A percentile compares a stretch with the other conserved stretches of the same genome.
These are phyloP conservation scores for Chalciporus sphaerocephalus DNA, from an alignment of 768 basidiomycete genomes.

Conservation along the genomic window DNA sequence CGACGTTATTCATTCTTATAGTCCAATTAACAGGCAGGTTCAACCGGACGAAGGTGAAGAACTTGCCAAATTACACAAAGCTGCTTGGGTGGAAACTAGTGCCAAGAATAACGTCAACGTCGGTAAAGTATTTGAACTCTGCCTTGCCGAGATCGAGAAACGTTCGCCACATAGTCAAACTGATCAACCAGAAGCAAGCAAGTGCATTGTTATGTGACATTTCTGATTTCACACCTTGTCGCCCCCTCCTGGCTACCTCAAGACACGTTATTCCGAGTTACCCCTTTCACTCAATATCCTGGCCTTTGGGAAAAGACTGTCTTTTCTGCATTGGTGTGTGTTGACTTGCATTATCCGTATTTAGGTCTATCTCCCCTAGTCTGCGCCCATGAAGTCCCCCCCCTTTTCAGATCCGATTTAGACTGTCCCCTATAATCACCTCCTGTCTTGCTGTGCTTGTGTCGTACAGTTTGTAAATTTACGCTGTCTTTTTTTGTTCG, in stretches of 20 bases:
- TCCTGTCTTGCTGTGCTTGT: conserved; percentile 21
- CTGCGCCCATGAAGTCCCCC: conserved; percentile 13
- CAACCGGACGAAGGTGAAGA: conserved; percentile 67
- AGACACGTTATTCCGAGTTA: conserved; percentile 29
- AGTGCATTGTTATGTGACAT: conserved; percentile 55
- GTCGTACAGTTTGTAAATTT: conserved; percentile 35
- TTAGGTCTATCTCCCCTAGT: conserved; percentile 23
- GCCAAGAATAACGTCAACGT: conserved; percentile 86
- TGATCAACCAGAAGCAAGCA: conserved; percentile 39
- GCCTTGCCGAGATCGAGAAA: conserved; percentile 80
- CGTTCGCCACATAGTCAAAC: conserved; percentile 49
- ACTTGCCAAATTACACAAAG: conserved; percentile 65
- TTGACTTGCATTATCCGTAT: conserved; percentile 36
- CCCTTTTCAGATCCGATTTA: conserved; percentile 24
- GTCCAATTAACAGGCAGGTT: conserved; percentile 61
- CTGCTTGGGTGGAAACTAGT: conserved; percentile 85
- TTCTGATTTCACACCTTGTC: conserved; percentile 7
- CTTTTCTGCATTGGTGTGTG: conserved; percentile 29
- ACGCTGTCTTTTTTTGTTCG: conserved; percentile 19
- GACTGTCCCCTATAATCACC: conserved; percentile 31
- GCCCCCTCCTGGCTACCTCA: conserved; percentile 16
- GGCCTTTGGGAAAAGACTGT: conserved; percentile 14
- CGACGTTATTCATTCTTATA: conserved; percentile 28
- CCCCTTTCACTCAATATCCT: conserved; percentile 31
- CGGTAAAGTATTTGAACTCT: conserved; percentile 86